Conservation (phyloP, 2,329 filamentous ascomycete genomes). For the Talaromyces sp. region DNA sequence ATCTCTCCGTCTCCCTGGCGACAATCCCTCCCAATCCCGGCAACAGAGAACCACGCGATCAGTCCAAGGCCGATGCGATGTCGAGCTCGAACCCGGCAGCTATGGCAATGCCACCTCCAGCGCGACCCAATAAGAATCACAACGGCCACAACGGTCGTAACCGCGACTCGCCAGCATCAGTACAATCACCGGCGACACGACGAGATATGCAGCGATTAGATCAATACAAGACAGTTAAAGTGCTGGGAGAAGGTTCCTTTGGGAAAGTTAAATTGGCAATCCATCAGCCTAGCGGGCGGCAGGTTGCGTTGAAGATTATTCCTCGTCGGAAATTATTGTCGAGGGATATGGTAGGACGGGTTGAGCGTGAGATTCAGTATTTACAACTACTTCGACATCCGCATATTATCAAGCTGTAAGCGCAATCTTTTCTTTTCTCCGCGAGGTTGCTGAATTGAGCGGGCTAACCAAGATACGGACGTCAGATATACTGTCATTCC, state of each 20-base stretch:
- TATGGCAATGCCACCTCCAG: conserved; percentile 36
- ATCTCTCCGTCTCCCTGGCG: conserved; percentile 68
- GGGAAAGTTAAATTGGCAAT: conserved; percentile 97
- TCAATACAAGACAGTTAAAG: conserved; percentile 84
- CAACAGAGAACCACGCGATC: conserved; percentile 19
- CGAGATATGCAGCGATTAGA: conserved; percentile 76
- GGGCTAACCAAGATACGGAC: conserved; percentile 17
- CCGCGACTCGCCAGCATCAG: conserved; percentile 20
- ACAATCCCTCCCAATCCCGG: conserved; percentile 27
- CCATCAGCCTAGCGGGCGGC: conserved; percentile 84
- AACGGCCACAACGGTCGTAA: conserved; percentile 4
- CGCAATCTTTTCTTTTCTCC: conserved; percentile 21
- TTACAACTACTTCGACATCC: conserved; percentile 91
- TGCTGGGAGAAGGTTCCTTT: conserved; percentile 92
- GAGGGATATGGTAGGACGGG: conserved; percentile 93
- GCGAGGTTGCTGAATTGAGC: not conserved
- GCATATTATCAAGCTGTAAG: conserved; percentile 96
- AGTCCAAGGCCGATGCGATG: conserved; percentile 22
- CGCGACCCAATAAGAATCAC: conserved; percentile 25
- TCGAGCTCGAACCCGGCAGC: conserved; percentile 28
- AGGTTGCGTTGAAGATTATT: conserved; percentile 97
- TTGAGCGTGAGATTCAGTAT: conserved; percentile 97
- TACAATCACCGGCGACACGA: conserved; percentile 44
- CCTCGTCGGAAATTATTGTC: conserved; percentile 93
- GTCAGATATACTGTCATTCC: conserved; percentile 96